Base-by-base conservation (phyloP, 805 yeast genomes). In the Yueomyces sp. region DNA sequence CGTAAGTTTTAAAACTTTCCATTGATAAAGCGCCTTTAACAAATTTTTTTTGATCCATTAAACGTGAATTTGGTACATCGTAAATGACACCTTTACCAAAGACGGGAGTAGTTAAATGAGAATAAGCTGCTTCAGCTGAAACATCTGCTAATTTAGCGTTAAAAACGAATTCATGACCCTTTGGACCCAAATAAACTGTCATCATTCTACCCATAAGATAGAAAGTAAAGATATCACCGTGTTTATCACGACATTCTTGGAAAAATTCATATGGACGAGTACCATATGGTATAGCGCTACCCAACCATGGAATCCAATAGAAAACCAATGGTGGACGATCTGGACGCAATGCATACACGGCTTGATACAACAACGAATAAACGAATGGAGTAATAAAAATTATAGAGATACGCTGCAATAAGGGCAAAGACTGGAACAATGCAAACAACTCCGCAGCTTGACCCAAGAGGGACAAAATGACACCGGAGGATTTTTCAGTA, bases 31-130 rank as follows among this genome's bases (percentile, higher is more conserved):
- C 94, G 44, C 76, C 76, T 66, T 92, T 92, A 49, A 88, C 94
- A 57, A 92, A 92, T 69, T 87, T 92, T 77, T 92, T 92, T 66
- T 92, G 98, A 63, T 92, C 98, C 98, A 92, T 92, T 57, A 92
- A 75, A 52, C 87, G 78, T 56, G 78, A 67, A 68, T 92, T 92
- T 49, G 98, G 86, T 66, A 96, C 90, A 67, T 92, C 98, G 62
- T 92, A 92, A 43, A 92, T 84, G 44, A 92, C 98, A 56, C 97
- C 98, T 58, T 87, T 79, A 55, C 98, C 98, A 54, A 92, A 92
- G 12, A 87, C 96, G 11, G 98, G 98, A n/a, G 97, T 90, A n/a
- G 98, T 92, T 65, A 92, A 73, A 61, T 88, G 96, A 49, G 81
- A 73, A 68, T 92, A 92, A 37, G 96, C 97, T 41, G 84, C 96